Conservation (phyloP, 345 rosid species). For the Citrus sinensis region DVS_A1.0 CM039162.1:62001-62500, state of each 20-base stretch:
- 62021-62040: slow-evolving; percentile 7
- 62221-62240: slow-evolving; percentile 7
- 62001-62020: slow-evolving; percentile 15
- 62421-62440: slow-evolving; percentile 15
- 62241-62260: slow-evolving; percentile 13
- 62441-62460: slow-evolving; percentile 36
- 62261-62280: neutral
- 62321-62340: slow-evolving; percentile 20
- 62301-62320: slow-evolving; percentile 15
- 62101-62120: slow-evolving; percentile 15
- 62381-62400: slow-evolving; percentile 15
- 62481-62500: slow-evolving; percentile 26
- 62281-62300: slow-evolving; percentile 17
- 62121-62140: slow-evolving; percentile 16
- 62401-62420: slow-evolving; percentile 27
- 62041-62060: slow-evolving; percentile 10
- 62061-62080: slow-evolving; percentile 15
- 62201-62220: neutral
- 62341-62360: slow-evolving; percentile 12
- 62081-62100: slow-evolving; percentile 17
- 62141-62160: slow-evolving; percentile 24
- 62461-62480: slow-evolving; percentile 35
- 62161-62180: slow-evolving; percentile 4
- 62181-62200: slow-evolving; percentile 14
- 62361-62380: slow-evolving; percentile 4